Base-by-base conservation (phyloP, 208 protist species). In the Trypanosoma conorhini region DNA sequence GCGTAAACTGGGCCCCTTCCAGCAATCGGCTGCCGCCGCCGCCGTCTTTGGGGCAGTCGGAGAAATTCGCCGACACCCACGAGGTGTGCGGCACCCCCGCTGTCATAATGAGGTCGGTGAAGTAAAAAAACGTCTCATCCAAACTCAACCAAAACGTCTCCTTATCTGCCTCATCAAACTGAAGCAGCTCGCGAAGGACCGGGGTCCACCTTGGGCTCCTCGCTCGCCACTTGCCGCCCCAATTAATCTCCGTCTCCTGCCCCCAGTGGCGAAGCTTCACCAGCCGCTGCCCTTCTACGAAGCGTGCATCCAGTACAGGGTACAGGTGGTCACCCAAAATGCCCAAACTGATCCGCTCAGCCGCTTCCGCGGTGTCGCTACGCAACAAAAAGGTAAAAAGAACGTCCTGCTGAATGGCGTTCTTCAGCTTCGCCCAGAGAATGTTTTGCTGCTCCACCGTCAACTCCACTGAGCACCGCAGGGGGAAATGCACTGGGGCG, bases 91-190 rank as follows among this genome's bases (percentile, higher is more conserved):
- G 12, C 33, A 40, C 67, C 62, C 76, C 74, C 71, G 84, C 75
- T 17, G 82, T 91, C 40, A 86, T 80, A 44, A 95, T 67, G 42
- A 95, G 31, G 51, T 90, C 72, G 17, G 83, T 92, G 71, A 93
- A 97, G 80, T 94, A 97, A 74, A 93, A 92, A 21, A 93, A 62
- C 44, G 91, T 74, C 67, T 97, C 92, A 59, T 94, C 92, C 24
- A 92, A 86, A 46, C 73, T 74, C 67, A 97, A 72, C 89, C 92
- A 97, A 60, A 91, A 78, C 40, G 67, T 81, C 38, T 77, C 55
- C 22, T 74, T 70, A 21, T 64, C 70, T 56, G 80, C 48, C 33
- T 80, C 69, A 26, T 65, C 70, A 73, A 86, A 88, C 35, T 87
- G 74, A 15, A 89, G 67, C 30, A 79, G 56, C 2, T 74, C 58